Evolutionary conservation across 768 basidiomycete species (phyloP).

Genomic region (Lenzites betulinus): DNA sequence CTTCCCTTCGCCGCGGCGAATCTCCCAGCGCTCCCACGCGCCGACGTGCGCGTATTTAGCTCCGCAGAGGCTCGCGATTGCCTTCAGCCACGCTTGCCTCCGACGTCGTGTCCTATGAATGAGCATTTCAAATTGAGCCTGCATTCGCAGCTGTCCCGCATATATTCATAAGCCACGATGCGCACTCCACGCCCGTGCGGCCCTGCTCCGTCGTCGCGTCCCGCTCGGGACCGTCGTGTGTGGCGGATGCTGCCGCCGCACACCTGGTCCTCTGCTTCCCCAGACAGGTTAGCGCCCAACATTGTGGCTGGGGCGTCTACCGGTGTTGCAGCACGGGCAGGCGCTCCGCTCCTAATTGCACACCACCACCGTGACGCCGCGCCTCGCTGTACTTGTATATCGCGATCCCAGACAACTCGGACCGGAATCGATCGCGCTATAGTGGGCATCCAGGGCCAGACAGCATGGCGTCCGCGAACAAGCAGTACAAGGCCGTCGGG

Average conservation of each 20-base stretch:
- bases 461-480: conserved; percentile 70
- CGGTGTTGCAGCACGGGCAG: neutral
- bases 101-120: neutral
- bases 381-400: neutral
- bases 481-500: conserved; percentile 85
- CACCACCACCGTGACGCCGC: neutral
- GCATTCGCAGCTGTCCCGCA: too few relatives aligned
- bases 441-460: too few relatives aligned
- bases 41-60: too few relatives aligned
- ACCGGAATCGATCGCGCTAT: conserved; percentile 1
- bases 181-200: neutral
- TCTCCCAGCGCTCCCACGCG: neutral
- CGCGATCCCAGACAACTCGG: neutral
- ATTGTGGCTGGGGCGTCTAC: neutral
- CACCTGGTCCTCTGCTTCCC: neutral
- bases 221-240: neutral
- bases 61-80: too few relatives aligned
- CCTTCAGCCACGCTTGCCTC: neutral
- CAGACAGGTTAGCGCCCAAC: conserved; percentile 8
- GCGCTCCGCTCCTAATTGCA: neutral
- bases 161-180: neutral
- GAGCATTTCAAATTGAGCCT: neutral
- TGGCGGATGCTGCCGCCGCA: neutral
- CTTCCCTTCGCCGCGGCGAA: conserved; percentile 5
- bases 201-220: neutral